A percentile compares a stretch with the other conserved stretches of the same genome.
These are phyloP conservation scores for Mycosphaerella arachidis DNA, from an alignment of 2,329 filamentous ascomycete species.

Conservation along the genomic window DNA sequence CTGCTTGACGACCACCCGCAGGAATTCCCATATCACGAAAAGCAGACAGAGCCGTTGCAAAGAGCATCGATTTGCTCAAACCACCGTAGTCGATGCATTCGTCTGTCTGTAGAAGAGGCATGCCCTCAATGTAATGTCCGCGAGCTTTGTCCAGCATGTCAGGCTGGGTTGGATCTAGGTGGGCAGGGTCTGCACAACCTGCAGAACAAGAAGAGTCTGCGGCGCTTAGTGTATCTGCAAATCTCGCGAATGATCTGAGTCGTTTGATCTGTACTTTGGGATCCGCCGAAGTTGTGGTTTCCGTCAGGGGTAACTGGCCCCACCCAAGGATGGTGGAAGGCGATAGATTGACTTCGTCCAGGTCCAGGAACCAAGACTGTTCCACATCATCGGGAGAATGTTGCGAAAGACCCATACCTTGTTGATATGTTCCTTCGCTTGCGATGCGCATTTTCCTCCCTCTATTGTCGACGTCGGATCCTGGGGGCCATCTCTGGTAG, in stretches of 20 bases:
- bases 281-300: neutral
- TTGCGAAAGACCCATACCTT: constrained; percentile 69
- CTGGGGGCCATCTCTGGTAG: constrained; percentile 69
- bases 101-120: constrained; percentile 52
- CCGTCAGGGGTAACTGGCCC: constrained; percentile 12
- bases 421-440: constrained; percentile 72
- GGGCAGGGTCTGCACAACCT: constrained; percentile 39
- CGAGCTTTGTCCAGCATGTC: constrained; percentile 51
- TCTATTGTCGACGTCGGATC: constrained; percentile 62
- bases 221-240: constrained; percentile 59
- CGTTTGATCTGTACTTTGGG: constrained; percentile 22
- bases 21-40: neutral
- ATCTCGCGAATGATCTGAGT: constrained; percentile 51
- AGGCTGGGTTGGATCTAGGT: constrained; percentile 61
- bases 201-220: constrained; percentile 58
- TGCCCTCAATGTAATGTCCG: constrained; percentile 52
- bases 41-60: constrained; percentile 26
- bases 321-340: constrained; percentile 36
- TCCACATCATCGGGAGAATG: constrained; percentile 48
- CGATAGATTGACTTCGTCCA: constrained; percentile 61
- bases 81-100: constrained; percentile 42
- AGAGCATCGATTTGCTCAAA: constrained; percentile 34
- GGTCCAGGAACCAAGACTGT: constrained; percentile 60
- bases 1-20: neutral
- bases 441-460: constrained; percentile 70